Evolutionary conservation across 2,329 filamentous ascomycete species (phyloP).

Genomic region (Sarocladiaceae sp.): DNA sequence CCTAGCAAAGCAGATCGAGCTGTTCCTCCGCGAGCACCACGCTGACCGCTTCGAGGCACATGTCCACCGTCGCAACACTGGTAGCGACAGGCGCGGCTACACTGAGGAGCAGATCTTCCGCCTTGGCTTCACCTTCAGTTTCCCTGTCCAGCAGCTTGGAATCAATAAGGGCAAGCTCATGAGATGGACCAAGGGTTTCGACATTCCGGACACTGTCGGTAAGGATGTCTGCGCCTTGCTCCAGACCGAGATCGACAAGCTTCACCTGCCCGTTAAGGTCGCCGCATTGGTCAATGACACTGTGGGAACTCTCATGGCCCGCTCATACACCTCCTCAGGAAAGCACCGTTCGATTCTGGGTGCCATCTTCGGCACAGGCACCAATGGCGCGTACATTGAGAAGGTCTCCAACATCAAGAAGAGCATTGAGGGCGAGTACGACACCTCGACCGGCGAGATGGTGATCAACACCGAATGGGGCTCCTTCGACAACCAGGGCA

Average conservation of each 20-base stretch:
- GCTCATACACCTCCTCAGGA: slow-evolving; percentile 88
- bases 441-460: slow-evolving; percentile 84
- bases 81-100: slow-evolving; percentile 54
- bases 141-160: slow-evolving; percentile 88
- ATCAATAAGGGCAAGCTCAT: slow-evolving; percentile 95
- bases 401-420: slow-evolving; percentile 85
- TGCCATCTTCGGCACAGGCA: slow-evolving; percentile 95
- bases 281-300: slow-evolving; percentile 96
- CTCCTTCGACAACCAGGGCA: slow-evolving; percentile 92
- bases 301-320: slow-evolving; percentile 94
- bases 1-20: slow-evolving; percentile 86
- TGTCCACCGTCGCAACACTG: slow-evolving; percentile 58
- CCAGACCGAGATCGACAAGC: slow-evolving; percentile 82
- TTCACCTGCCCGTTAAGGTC: slow-evolving; percentile 87
- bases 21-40: slow-evolving; percentile 84
- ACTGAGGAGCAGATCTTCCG: slow-evolving; percentile 78
- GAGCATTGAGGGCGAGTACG: slow-evolving; percentile 64
- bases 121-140: slow-evolving; percentile 98
- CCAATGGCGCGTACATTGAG: slow-evolving; percentile 96
- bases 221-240: slow-evolving; percentile 91
- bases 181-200: slow-evolving; percentile 98
- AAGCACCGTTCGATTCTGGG: slow-evolving; percentile 86
- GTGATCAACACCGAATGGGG: slow-evolving; percentile 99
- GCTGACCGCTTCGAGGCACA: slow-evolving; percentile 78
- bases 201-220: slow-evolving; percentile 90